Evolutionary conservation across 345 rosid species (phyloP).

Genomic region (Salix viminalis): DNA sequence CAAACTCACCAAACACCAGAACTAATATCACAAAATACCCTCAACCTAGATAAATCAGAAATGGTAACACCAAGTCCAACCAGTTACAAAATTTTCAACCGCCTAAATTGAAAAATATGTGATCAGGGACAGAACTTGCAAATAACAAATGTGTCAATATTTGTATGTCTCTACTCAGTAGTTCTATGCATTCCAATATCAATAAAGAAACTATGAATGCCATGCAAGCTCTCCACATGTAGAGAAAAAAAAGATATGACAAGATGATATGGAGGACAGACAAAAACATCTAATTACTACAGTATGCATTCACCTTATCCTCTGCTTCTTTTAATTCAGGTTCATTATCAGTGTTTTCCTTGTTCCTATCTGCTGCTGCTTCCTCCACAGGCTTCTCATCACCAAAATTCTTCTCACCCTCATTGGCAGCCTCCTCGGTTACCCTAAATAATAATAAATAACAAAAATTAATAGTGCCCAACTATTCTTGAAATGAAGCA

Average conservation of each 20-base stretch:
- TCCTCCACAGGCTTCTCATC: constrained; percentile 19
- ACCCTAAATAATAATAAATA: background rate
- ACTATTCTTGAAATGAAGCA: background rate
- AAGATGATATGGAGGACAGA: background rate
- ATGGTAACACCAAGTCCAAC: background rate
- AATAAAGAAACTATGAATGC: background rate
- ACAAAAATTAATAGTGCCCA: background rate
- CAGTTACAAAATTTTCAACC: background rate
- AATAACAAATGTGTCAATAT: background rate
- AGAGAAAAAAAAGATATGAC: background rate
- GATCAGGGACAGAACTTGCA: background rate
- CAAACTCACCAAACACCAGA: background rate
- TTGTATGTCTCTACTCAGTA: background rate
- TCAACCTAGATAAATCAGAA: background rate
- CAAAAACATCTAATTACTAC: background rate
- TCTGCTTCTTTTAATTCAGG: constrained; percentile 20
- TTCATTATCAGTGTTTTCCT: constrained; percentile 12
- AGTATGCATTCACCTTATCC: constrained; percentile 13
- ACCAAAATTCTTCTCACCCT: constrained; percentile 11
- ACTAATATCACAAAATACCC: background rate
- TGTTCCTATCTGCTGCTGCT: constrained; percentile 7
- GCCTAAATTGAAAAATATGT: background rate
- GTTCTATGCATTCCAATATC: background rate
- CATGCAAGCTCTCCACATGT: background rate
- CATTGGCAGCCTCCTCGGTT: constrained; percentile 20